Base-by-base conservation (phyloP, 2,329 filamentous ascomycete genomes). In the Diaporthe amygdali region DNA sequence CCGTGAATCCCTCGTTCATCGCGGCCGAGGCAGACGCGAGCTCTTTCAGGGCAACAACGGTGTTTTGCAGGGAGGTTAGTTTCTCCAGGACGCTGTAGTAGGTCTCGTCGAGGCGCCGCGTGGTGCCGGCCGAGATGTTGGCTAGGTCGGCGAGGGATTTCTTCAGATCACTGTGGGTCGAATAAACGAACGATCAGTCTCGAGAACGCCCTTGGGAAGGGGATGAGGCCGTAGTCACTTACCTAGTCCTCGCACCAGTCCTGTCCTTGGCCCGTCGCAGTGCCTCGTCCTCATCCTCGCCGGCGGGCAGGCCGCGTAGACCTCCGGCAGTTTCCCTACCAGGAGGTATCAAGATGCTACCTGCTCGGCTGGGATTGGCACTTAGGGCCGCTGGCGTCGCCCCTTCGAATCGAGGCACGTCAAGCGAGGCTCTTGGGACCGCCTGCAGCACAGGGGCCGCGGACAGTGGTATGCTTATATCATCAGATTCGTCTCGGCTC, bases 11-110 rank as follows among this genome's bases (percentile, higher is more conserved):
- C 20, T 82, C 81, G 72, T 89, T 87, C 10, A 92, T 84, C 66
- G 88, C 84, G 68, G 85, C 86, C 7, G 91, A 91, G 76, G 89
- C 84, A 37, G 83, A 83, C 0, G 91, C 90, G n/a, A 96, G 85
- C 75, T 92, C 90, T 76, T 90, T 91, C 34, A 96, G 83, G 2
- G 87, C 87, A 7, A 84, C 79, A 47, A 95, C 88, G 0, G 90
- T 94, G 74, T 84, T 87, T 68, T 92, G 91, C 46, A 95, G 83
- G 1, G 86, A 80, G 63, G 87, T 87, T 61, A 93, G 86, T 77
- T 92, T 93, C 78, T 94, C 91, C 37, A 94, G 84, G 12, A 95
- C 88, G 0, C 89, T 88, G 74, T 93, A 93, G 81, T 95, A 95
- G 3, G 91, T 91, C 71, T 92, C 89, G 78, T 95, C 93, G 51